These are phyloP conservation scores for Omphalotus olearius DNA, from an alignment of 1,284 basidiomycete species.

Conservation along the genomic window DNA sequence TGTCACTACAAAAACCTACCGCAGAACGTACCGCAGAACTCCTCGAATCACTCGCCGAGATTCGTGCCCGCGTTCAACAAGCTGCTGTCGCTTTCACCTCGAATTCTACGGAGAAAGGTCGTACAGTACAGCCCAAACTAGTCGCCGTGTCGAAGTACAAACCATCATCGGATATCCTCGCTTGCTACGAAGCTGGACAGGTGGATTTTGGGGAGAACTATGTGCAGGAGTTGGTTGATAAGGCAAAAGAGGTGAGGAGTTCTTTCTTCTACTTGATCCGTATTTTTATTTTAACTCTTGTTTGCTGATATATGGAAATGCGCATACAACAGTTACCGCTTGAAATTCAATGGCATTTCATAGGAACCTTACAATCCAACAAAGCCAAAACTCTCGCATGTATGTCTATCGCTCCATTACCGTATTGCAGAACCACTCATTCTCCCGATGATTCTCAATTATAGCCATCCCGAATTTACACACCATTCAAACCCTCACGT, in stretches of 20 bases:
- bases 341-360: constrained; percentile 96
- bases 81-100: constrained; percentile 28
- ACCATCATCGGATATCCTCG: constrained; percentile 82
- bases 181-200: constrained; percentile 78
- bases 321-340: constrained; percentile 56
- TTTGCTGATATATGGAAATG: constrained; percentile 1
- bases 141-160: constrained; percentile 97
- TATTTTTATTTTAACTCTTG: constrained; percentile 9
- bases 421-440: constrained; percentile 7
- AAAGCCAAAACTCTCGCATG: constrained; percentile 90
- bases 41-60: constrained; percentile 43
- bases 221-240: constrained; percentile 92
- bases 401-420: constrained; percentile 32
- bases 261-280: constrained; percentile 3
- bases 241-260: constrained; percentile 66
- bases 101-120: neutral
- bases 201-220: constrained; percentile 98
- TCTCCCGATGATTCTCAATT: constrained; percentile 2
- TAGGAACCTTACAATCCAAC: constrained; percentile 93
- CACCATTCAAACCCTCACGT: constrained; percentile 89
- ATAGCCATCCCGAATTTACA: constrained; percentile 87
- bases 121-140: constrained; percentile 26
- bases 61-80: constrained; percentile 41
- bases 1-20: neutral
- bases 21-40: constrained; percentile 44